phyloP scores from a whole-genome alignment of 768 basidiomycete genomes.

The Lentinula boryana region DNA sequence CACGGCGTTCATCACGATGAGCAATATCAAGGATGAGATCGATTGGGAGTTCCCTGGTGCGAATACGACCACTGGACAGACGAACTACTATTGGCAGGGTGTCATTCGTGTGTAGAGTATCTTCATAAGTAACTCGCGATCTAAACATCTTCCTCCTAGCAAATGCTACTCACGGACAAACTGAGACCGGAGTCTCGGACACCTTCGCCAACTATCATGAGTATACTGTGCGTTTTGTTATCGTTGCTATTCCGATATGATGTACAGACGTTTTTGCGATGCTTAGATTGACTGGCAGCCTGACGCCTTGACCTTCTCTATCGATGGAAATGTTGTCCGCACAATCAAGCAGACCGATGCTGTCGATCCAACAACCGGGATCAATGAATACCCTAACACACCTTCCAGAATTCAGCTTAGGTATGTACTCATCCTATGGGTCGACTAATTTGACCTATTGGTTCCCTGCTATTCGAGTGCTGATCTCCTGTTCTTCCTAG shows the following conservation, averaged over 20 bases:
- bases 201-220: slow-evolving; percentile 71
- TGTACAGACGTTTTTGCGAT: neutral
- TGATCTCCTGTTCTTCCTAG: slow-evolving; percentile 19
- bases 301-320: slow-evolving; percentile 53
- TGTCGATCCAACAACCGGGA: slow-evolving; percentile 42
- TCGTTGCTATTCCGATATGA: neutral
- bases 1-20: slow-evolving; percentile 83
- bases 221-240: slow-evolving; percentile 49
- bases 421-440: slow-evolving; percentile 27
- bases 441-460: no score
- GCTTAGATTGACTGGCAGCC: slow-evolving; percentile 77
- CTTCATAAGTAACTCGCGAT: neutral
- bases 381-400: slow-evolving; percentile 65
- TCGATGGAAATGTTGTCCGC: slow-evolving; percentile 70
- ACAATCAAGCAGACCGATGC: slow-evolving; percentile 59
- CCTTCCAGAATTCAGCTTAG: slow-evolving; percentile 79
- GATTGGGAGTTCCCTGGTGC: slow-evolving; percentile 83
- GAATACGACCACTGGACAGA: slow-evolving; percentile 59
- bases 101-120: slow-evolving; percentile 44
- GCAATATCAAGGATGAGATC: slow-evolving; percentile 77
- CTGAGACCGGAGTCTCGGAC: slow-evolving; percentile 45
- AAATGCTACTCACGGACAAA: slow-evolving; percentile 41
- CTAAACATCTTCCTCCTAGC: slow-evolving; percentile 22
- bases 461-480: neutral
- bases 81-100: slow-evolving; percentile 79